Percentiles rank a stretch among this genome's conserved stretches.
Conservation (phyloP, 2,329 filamentous ascomycete genomes). For the Penicillium brasilianum region DNA sequence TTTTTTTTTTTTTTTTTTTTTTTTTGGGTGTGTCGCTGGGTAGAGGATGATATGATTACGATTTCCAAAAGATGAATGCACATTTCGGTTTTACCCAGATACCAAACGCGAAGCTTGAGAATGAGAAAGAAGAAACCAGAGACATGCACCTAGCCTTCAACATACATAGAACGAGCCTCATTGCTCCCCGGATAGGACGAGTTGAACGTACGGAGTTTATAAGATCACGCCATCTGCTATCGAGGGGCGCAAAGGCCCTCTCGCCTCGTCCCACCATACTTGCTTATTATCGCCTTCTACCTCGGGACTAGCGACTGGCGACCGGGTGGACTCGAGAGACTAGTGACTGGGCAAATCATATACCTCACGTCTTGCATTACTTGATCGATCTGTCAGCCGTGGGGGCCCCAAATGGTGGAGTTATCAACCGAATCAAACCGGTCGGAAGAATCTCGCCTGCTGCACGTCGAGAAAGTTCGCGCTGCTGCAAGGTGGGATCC, state of each 20-base stretch:
- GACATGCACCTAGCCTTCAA: neutral
- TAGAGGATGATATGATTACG: conserved; percentile 14
- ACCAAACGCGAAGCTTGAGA: neutral
- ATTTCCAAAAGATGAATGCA: neutral
- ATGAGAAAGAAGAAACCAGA: neutral
- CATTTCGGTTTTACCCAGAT: neutral
- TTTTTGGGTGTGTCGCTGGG: too few relatives aligned
- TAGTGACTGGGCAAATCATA: conserved; percentile 1
- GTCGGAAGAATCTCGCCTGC: conserved; percentile 20
- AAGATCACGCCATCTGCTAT: neutral
- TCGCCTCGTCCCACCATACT: neutral
- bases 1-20: neutral
- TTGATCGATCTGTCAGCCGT: conserved; percentile 5
- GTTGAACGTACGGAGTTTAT: neutral
- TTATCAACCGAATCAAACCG: conserved; percentile 21
- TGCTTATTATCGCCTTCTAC: neutral
- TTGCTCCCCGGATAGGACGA: neutral
- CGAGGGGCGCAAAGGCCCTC: neutral
- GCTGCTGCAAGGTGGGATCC: conserved; percentile 28
- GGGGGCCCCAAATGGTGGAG: conserved; percentile 15
- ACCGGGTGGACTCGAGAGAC: neutral
- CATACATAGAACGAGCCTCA: neutral
- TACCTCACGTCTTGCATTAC: neutral
- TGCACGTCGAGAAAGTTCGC: conserved; percentile 8
- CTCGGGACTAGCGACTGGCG: neutral